Evolutionary conservation across 768 basidiomycete genomes (phyloP), one percentile per base, ranked within the genome.

Genomic region (Mycena maculata): DNA sequence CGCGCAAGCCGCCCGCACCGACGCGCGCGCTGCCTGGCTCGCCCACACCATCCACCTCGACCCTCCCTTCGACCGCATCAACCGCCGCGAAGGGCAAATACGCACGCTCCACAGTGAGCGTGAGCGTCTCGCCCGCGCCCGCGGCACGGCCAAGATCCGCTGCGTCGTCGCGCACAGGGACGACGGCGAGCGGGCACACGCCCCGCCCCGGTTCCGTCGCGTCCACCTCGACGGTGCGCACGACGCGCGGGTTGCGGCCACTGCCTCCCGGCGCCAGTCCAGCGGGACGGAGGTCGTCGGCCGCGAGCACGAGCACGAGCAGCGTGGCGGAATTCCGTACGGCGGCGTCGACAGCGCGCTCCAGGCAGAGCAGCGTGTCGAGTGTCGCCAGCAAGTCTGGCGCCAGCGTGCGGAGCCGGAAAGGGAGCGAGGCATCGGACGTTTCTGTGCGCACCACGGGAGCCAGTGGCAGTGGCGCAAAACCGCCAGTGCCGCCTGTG

Each of bases 301-400:
- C 42, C 3, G 69, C 71, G 33, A 72, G 68, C 45, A 68, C 70
- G 18, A 47, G 39, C 25, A 49, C 68, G 16, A 63, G 62, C 22
- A 65, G 62, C 18, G 55, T 66, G 18, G 38, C 61, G 36, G 71
- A 67, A 20, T 72, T 73, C 57, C 77, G 76, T 63, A 75, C 75
- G 30, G 64, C 64, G 57, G 76, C 78, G 27, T 72, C 73, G 23
- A 65, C 70, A 53, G 67, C 73, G 12, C 70, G 82, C 30, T 80
- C 78, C 63, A 73, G 79, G 57, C 83, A 82, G 70, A 78, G 73
- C 67, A 81, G 80, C 1, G 58, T 67, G 38, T 70, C 69, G 58
- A 69, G 76, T 6, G 83, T 82, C 54, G 79, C 79, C 1, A 78
- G 80, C 67, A 47, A 22, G 31, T 39, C 47, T 36, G 48, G 41